Percentiles rank a stretch among this genome's conserved stretches.
phyloP scores from a whole-genome alignment of 2,329 filamentous ascomycete species.

The Trichoderma polysporum region DNA sequence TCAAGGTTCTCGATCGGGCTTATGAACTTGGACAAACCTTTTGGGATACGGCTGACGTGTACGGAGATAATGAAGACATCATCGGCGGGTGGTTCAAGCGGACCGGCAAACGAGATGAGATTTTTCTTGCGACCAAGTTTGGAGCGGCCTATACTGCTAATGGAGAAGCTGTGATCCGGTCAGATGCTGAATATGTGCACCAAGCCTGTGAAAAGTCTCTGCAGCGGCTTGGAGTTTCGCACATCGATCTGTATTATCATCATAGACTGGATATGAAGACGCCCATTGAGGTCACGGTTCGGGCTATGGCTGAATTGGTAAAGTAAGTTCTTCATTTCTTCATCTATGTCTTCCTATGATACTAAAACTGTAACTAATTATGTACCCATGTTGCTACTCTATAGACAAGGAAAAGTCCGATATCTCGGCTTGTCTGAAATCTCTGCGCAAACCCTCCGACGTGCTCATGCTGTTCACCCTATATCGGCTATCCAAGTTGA shows the following conservation, averaged over 20 bases:
- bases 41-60: not conserved
- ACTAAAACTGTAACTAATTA: too few relatives aligned
- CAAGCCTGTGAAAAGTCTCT: not conserved
- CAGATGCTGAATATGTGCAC: not conserved
- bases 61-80: constrained; percentile 48
- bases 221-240: not conserved
- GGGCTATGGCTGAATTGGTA: not conserved
- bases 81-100: constrained; percentile 51
- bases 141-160: constrained; percentile 24
- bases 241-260: not conserved
- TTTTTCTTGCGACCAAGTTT: constrained; percentile 50
- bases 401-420: not conserved
- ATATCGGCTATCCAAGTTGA: not conserved
- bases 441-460: not conserved
- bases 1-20: not conserved
- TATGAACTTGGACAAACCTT: not conserved
- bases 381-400: too few relatives aligned
- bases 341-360: too few relatives aligned
- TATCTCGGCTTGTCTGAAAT: not conserved
- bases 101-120: constrained; percentile 46
- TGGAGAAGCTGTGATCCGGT: not conserved
- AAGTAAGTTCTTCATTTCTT: not conserved
- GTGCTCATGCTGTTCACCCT: not conserved
- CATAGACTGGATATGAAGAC: not conserved
- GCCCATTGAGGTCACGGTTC: not conserved